Evolutionary conservation across 371 early-diverging fungal species (phyloP).

Genomic region (Lichtheimia ramosa): DNA sequence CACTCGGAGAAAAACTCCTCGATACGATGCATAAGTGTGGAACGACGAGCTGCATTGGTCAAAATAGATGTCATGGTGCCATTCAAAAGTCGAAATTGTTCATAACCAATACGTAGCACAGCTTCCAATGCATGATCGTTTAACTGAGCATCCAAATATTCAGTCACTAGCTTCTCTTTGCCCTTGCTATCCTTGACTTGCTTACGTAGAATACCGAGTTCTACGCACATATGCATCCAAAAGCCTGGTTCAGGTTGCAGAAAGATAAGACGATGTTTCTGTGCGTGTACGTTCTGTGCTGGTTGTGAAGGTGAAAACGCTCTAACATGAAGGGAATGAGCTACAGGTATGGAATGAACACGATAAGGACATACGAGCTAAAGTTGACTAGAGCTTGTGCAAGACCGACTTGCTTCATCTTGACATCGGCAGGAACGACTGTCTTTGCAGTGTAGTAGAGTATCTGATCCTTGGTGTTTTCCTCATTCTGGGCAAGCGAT

Average conservation of each 20-base stretch:
- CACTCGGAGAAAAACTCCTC: conserved; percentile 68
- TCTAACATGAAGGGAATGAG: conserved; percentile 28
- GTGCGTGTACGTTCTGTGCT: conserved; percentile 71
- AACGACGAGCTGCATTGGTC: conserved; percentile 23
- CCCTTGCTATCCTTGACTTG: conserved; percentile 59
- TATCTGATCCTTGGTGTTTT: conserved; percentile 76
- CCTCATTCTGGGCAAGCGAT: conserved; percentile 66
- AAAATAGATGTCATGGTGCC: conserved; percentile 44
- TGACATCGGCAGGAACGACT: conserved; percentile 74
- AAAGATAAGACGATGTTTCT: conserved; percentile 70
- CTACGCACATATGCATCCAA: conserved; percentile 76
- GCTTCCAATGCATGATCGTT: conserved; percentile 57
- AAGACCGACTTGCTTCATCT: conserved; percentile 81
- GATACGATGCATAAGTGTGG: conserved; percentile 41
- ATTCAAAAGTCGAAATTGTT: conserved; percentile 58
- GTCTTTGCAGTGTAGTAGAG: conserved; percentile 73
- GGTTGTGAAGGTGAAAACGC: conserved; percentile 65
- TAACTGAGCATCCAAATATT: conserved; percentile 61
- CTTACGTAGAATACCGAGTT: conserved; percentile 53
- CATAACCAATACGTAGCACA: conserved; percentile 58
- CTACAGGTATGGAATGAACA: not conserved
- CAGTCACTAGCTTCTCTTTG: conserved; percentile 54
- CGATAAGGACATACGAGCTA: conserved; percentile 52
- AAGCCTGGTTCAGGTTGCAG: conserved; percentile 72
- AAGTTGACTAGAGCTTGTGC: conserved; percentile 82